phyloP scores from a whole-genome alignment of 441 rosid genomes.

The Jatropha multifida region DNA sequence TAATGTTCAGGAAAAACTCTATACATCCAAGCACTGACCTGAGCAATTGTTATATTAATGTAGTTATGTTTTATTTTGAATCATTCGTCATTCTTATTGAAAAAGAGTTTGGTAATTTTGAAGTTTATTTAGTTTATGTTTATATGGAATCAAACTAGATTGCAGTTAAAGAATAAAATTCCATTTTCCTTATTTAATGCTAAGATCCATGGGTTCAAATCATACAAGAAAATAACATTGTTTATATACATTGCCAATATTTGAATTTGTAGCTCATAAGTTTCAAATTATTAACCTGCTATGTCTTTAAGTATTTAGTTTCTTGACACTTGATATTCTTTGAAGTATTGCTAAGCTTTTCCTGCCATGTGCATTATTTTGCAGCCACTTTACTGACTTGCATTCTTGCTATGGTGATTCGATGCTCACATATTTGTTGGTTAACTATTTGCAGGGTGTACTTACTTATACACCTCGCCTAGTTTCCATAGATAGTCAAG shows the following conservation, averaged over 20 bases:
- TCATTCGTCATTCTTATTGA: not conserved
- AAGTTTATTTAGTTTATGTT: not conserved
- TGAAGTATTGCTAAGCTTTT: not conserved
- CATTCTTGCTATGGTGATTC: not conserved
- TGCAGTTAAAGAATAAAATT: not conserved
- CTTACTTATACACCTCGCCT: constrained; percentile 82
- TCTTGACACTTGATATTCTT: not conserved
- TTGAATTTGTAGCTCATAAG: not conserved
- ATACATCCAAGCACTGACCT: no score
- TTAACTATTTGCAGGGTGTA: constrained; percentile 50
- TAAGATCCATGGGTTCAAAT: not conserved
- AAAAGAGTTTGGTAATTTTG: not conserved
- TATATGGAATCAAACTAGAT: not conserved
- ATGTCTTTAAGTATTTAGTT: not conserved
- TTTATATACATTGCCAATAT: not conserved
- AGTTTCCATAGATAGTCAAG: constrained; percentile 70
- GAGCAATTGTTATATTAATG: not conserved
- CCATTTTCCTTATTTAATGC: not conserved
- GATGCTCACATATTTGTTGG: constrained; percentile 5
- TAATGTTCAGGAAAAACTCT: no score
- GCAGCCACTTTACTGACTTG: not conserved
- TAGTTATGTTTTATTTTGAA: not conserved
- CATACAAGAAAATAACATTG: not conserved
- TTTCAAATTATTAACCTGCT: not conserved
- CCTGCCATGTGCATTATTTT: not conserved